Conservation (phyloP, 768 basidiomycete genomes). For the Strobilomyces dryophilus region DNA sequence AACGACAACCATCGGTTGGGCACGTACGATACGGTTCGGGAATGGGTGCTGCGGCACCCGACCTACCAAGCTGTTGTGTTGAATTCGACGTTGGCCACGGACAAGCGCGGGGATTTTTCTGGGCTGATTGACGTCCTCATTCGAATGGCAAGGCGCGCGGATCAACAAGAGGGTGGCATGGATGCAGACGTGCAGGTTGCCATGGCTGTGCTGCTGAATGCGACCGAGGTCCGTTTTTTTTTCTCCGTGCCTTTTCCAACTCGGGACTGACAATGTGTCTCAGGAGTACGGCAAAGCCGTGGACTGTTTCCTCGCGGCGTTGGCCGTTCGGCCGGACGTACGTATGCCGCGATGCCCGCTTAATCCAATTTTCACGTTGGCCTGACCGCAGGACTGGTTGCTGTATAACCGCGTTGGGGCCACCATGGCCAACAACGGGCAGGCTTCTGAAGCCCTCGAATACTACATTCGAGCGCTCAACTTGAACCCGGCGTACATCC, state of each 20-base stretch:
- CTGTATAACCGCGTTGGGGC: constrained; percentile 93
- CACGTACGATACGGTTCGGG: constrained; percentile 76
- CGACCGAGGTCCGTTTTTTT: constrained; percentile 64
- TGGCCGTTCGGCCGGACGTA: constrained; percentile 86
- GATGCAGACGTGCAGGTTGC: constrained; percentile 97
- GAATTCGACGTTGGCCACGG: constrained; percentile 27
- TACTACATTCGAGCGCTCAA: constrained; percentile 87
- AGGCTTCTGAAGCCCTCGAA: constrained; percentile 72
- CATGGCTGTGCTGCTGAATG: constrained; percentile 87
- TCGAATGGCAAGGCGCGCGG: constrained; percentile 60
- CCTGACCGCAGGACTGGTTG: constrained; percentile 68
- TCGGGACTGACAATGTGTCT: neutral
- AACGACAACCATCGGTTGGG: constrained; percentile 78
- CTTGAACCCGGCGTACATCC: constrained; percentile 85
- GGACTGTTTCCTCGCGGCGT: constrained; percentile 89
- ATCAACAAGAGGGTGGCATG: constrained; percentile 48
- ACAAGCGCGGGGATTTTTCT: constrained; percentile 34
- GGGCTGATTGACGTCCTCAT: constrained; percentile 76
- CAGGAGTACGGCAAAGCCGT: constrained; percentile 89
- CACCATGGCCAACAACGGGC: constrained; percentile 87
- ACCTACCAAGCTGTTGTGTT: constrained; percentile 48
- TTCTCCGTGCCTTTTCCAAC: neutral
- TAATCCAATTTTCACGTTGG: neutral
- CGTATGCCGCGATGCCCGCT: constrained; percentile 8
- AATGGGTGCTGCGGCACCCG: constrained; percentile 70